These are phyloP conservation scores for Phytophthora citricola DNA, from an alignment of 352 stramenopile genomes.

Conservation along the genomic window DNA sequence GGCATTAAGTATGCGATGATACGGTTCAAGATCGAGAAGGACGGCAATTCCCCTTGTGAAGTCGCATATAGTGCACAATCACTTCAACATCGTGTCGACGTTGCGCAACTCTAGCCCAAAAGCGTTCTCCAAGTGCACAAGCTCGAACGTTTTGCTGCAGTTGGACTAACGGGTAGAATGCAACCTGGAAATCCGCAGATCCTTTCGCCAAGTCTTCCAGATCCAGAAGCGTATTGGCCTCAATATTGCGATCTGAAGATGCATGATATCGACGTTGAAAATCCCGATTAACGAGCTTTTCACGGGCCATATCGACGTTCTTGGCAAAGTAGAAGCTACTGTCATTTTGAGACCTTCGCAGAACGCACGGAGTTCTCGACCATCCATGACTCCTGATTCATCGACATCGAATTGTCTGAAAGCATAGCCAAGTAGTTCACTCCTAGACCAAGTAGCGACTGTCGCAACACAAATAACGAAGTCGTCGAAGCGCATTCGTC, in stretches of 20 bases:
- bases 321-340: conserved; percentile 72
- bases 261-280: conserved; percentile 1
- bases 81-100: conserved; percentile 54
- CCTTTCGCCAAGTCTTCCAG: conserved; percentile 62
- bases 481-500: conserved; percentile 61
- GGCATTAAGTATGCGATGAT: conserved; percentile 45
- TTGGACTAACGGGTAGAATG: conserved; percentile 74
- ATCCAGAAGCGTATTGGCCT: conserved; percentile 56
- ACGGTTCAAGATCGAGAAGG: conserved; percentile 40
- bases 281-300: conserved; percentile 47
- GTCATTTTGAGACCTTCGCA: conserved; percentile 61
- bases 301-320: conserved; percentile 64
- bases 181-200: conserved; percentile 60
- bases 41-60: conserved; percentile 57
- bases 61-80: conserved; percentile 69
- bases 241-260: conserved; percentile 8
- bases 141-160: conserved; percentile 66
- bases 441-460: conserved; percentile 53
- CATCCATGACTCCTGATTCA: conserved; percentile 69
- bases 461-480: conserved; percentile 68
- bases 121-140: conserved; percentile 54
- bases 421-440: conserved; percentile 67
- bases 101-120: conserved; percentile 49
- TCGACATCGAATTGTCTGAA: conserved; percentile 76
- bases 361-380: conserved; percentile 56